These are phyloP conservation scores for Penicillium crustosum DNA, from an alignment of 2,329 filamentous ascomycete genomes.

Conservation along the genomic window DNA sequence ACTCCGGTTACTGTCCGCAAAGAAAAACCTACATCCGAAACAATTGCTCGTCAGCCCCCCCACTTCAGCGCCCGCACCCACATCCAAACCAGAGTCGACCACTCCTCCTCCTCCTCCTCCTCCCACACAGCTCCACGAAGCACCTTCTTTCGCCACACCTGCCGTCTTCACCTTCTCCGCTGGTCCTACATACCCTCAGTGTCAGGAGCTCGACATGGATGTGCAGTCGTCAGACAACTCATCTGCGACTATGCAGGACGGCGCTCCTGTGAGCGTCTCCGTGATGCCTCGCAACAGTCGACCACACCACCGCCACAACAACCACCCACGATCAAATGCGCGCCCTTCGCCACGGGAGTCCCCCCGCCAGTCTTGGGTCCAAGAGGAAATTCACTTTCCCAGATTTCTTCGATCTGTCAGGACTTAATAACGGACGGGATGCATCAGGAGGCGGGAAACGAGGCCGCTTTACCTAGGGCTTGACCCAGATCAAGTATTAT, in stretches of 20 bases:
- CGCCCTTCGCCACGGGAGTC: constrained; percentile 42
- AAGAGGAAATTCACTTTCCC: constrained; percentile 50
- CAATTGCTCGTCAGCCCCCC: constrained; percentile 27
- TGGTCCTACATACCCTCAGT: constrained; percentile 38
- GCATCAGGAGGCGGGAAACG: constrained; percentile 49
- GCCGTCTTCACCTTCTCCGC: constrained; percentile 48
- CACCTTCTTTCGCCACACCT: constrained; percentile 28
- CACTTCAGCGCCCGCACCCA: constrained; percentile 31
- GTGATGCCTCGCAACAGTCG: constrained; percentile 45
- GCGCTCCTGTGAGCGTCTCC: constrained; percentile 44
- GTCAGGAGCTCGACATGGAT: constrained; percentile 42
- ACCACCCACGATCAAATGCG: constrained; percentile 36
- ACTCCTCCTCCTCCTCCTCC: constrained; percentile 17
- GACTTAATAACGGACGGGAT: constrained; percentile 45
- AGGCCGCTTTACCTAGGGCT: constrained; percentile 44
- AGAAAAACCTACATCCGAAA: constrained; percentile 30
- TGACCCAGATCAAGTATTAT: constrained; percentile 16
- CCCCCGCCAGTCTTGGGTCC: constrained; percentile 42
- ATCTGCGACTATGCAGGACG: constrained; percentile 31
- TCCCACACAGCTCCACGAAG: constrained; percentile 26
- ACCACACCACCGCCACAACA: constrained; percentile 42
- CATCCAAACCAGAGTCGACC: constrained; percentile 23
- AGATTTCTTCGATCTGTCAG: constrained; percentile 53
- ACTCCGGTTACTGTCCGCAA: constrained; percentile 38
- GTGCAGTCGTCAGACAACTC: constrained; percentile 44